Conservation (phyloP, 495 filamentous ascomycete species). For the Penicillium angulare region DNA sequence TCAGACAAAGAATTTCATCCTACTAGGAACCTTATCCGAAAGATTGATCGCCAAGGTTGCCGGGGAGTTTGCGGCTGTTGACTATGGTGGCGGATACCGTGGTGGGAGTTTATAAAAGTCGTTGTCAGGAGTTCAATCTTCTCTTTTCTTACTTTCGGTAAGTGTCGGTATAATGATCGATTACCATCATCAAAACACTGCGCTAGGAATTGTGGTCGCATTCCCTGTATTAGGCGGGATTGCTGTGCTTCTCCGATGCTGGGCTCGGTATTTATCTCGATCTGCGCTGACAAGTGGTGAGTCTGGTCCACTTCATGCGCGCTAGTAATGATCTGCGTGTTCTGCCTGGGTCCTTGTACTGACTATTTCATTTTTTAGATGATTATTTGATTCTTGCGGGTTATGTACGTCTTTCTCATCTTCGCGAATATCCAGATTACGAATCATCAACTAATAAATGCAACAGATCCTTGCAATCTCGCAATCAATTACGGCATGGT, state of each 20-base stretch:
- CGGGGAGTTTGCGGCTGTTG: too few relatives aligned
- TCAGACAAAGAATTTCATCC: too few relatives aligned
- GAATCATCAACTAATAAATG: not conserved
- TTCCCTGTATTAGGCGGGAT: conserved; percentile 47
- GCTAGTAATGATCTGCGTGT: conserved; percentile 10
- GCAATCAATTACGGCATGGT: conserved; percentile 30
- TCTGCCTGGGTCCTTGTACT: not conserved
- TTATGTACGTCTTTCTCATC: conserved; percentile 12
- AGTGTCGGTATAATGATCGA: conserved; percentile 16
- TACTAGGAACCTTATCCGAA: too few relatives aligned
- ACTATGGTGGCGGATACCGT: not conserved
- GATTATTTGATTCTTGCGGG: conserved; percentile 21
- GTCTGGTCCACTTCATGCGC: not conserved
- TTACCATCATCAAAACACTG: conserved; percentile 35
- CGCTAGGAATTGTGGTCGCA: conserved; percentile 45
- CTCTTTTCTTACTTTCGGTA: not conserved
- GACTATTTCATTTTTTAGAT: conserved; percentile 18
- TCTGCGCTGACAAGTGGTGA: conserved; percentile 23
- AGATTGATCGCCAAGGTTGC: too few relatives aligned
- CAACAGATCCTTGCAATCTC: conserved; percentile 21
- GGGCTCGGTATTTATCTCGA: conserved; percentile 43
- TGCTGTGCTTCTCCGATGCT: conserved; percentile 39
- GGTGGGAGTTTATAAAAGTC: not conserved
- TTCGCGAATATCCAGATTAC: not conserved
- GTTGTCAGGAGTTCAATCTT: not conserved